phyloP scores from a whole-genome alignment of 257 asterid genomes.

The Eucommia ulmoides region DNA sequence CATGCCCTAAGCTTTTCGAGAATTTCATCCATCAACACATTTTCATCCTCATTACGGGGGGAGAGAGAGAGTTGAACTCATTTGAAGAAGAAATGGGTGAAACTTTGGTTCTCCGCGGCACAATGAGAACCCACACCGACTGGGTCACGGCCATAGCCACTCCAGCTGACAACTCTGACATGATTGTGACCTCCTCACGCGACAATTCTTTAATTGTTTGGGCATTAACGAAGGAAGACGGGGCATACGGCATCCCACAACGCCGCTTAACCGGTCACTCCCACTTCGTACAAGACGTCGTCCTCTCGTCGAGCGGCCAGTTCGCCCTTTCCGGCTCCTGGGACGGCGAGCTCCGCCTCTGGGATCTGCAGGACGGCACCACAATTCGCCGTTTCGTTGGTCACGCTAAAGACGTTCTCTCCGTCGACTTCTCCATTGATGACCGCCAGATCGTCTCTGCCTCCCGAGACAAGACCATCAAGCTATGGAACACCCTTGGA shows the following conservation, averaged over 20 bases:
- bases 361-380: constrained; percentile 70
- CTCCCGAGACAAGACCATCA: constrained; percentile 16
- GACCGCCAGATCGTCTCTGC: constrained; percentile 18
- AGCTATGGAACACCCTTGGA: constrained; percentile 27
- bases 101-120: neutral
- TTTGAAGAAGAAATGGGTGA: neutral
- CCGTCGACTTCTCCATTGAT: constrained; percentile 65
- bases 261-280: constrained; percentile 32
- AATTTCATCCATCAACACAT: neutral
- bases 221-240: constrained; percentile 14
- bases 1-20: no score
- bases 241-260: constrained; percentile 12
- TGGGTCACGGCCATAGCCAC: constrained; percentile 15
- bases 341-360: constrained; percentile 91
- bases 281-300: constrained; percentile 83
- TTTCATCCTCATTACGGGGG: neutral
- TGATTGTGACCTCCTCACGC: constrained; percentile 18
- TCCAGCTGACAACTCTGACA: constrained; percentile 21
- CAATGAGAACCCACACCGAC: constrained; percentile 1
- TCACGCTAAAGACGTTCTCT: constrained; percentile 83
- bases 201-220: constrained; percentile 20
- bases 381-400: constrained; percentile 87
- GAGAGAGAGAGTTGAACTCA: neutral
- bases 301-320: constrained; percentile 84
- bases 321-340: constrained; percentile 92